These are phyloP conservation scores for Corinectria fuckeliana DNA, from an alignment of 2,329 filamentous ascomycete species.

Conservation along the genomic window DNA sequence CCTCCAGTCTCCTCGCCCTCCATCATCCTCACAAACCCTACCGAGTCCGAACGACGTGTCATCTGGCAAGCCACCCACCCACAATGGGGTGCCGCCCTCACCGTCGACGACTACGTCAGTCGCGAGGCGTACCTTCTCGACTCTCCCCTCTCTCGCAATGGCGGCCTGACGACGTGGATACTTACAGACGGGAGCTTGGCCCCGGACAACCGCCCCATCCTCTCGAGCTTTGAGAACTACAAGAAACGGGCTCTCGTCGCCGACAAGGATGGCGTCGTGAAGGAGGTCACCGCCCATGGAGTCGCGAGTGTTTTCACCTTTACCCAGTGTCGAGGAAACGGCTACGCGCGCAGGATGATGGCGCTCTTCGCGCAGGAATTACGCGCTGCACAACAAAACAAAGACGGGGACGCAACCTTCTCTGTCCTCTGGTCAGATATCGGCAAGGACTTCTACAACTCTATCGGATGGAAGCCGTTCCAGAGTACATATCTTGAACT, in stretches of 20 bases:
- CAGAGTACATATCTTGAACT: constrained; percentile 76
- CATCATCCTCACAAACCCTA: constrained; percentile 60
- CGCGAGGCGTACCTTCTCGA: constrained; percentile 65
- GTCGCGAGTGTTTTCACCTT: constrained; percentile 82
- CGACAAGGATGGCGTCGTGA: constrained; percentile 41
- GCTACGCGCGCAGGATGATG: constrained; percentile 82
- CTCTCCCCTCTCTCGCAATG: constrained; percentile 63
- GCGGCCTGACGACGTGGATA: constrained; percentile 69
- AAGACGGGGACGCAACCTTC: constrained; percentile 58
- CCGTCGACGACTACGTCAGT: constrained; percentile 60
- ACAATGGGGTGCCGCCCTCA: constrained; percentile 66
- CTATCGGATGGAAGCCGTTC: constrained; percentile 78
- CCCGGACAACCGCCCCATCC: constrained; percentile 56
- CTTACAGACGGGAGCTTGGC: constrained; percentile 56
- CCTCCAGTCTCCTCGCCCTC: constrained; percentile 32
- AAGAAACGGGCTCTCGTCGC: constrained; percentile 63
- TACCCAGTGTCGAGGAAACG: constrained; percentile 68
- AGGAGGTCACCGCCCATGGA: constrained; percentile 71
- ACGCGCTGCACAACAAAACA: constrained; percentile 31
- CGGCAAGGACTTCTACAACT: constrained; percentile 81
- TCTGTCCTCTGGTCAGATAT: constrained; percentile 88
- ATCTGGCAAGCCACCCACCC: constrained; percentile 63
- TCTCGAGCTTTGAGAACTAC: constrained; percentile 70
- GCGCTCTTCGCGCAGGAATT: constrained; percentile 62
- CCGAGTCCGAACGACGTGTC: constrained; percentile 56